Evolutionary conservation across 768 basidiomycete genomes (phyloP), one percentile per base, ranked within the genome.

Genomic region (Tricholoma saponaceum): DNA sequence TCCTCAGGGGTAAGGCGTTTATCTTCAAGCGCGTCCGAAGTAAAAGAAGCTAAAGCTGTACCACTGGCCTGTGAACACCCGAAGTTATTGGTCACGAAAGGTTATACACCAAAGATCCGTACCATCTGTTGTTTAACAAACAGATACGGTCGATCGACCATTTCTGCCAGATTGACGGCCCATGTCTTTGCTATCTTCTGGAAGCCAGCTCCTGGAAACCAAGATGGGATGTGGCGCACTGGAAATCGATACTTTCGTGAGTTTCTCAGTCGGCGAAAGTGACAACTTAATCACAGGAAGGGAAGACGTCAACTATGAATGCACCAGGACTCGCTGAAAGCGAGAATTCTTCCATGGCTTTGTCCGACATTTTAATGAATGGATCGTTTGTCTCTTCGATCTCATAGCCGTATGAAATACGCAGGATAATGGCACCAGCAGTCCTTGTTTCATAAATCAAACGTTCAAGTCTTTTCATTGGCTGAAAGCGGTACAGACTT

Each of bases 171-270:
- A n/a, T n/a, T n/a, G n/a, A n/a, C n/a, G n/a, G n/a, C n/a, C n/a
- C n/a, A n/a, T n/a, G n/a, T n/a, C n/a, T n/a, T n/a, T n/a, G n/a
- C n/a, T n/a, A n/a, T n/a, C n/a, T n/a, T n/a, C n/a, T n/a, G n/a
- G n/a, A n/a, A n/a, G n/a, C 71, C 72, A 25, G 83, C 83, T 22
- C 85, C 85, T 20, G 86, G 86, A 60, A 85, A 76, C 85, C 86
- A 88, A 22, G 72, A 68, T 28, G 86, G 86, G 43, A 86, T 64
- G 61, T 85, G 71, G 51, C 76, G 75, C n/a, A n/a, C n/a, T n/a
- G n/a, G n/a, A n/a, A n/a, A n/a, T n/a, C n/a, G n/a, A n/a, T n/a
- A n/a, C n/a, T 62, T 43, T 2, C 20, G 4, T 50, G 13, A 49
- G 2, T 51, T 26, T 13, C 2, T 25, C n/a, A 23, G 30, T 53